These are phyloP conservation scores for Phytophthora macrochlamydospora DNA, from an alignment of 352 stramenopile genomes.

Conservation along the genomic window DNA sequence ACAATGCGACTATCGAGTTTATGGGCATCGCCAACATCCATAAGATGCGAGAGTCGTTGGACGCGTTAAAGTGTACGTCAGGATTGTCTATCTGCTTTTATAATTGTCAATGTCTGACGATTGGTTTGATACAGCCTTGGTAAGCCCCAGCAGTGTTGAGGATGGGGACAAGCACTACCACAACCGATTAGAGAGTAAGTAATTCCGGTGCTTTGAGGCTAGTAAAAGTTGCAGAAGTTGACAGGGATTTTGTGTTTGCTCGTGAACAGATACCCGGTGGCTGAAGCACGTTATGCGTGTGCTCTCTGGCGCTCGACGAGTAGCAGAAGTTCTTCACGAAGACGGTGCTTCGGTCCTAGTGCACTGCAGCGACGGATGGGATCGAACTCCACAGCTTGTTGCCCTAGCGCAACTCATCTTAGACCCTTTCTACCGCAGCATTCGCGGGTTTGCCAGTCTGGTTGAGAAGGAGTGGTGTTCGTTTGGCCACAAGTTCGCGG, in stretches of 20 bases:
- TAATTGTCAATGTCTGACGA: too few species aligned
- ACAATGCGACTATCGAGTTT: conserved; percentile 95
- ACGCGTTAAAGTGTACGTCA: conserved; percentile 57
- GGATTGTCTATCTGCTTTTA: too few species aligned
- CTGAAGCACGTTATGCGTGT: conserved; percentile 95
- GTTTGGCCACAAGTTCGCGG: conserved; percentile 91
- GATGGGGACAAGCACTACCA: conserved; percentile 90
- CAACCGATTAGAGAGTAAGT: conserved; percentile 70
- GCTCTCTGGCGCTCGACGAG: conserved; percentile 65
- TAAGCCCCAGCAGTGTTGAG: conserved; percentile 82
- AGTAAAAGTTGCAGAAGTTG: too few species aligned
- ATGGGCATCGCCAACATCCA: conserved; percentile 99
- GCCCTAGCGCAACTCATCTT: conserved; percentile 85
- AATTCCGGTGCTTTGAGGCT: too few species aligned
- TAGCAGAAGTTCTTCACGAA: conserved; percentile 86
- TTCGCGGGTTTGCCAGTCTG: conserved; percentile 82
- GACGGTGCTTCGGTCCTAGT: conserved; percentile 84
- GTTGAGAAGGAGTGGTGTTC: conserved; percentile 90
- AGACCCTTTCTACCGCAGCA: conserved; percentile 87
- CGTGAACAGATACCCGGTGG: conserved; percentile 89
- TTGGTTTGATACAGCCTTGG: conserved; percentile 34
- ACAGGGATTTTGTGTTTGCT: too few species aligned
- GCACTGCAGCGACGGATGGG: conserved; percentile 89
- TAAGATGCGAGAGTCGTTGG: conserved; percentile 96
- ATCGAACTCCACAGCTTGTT: conserved; percentile 85